Base-by-base conservation (phyloP, 805 yeast genomes). In the Candida orba region DNA sequence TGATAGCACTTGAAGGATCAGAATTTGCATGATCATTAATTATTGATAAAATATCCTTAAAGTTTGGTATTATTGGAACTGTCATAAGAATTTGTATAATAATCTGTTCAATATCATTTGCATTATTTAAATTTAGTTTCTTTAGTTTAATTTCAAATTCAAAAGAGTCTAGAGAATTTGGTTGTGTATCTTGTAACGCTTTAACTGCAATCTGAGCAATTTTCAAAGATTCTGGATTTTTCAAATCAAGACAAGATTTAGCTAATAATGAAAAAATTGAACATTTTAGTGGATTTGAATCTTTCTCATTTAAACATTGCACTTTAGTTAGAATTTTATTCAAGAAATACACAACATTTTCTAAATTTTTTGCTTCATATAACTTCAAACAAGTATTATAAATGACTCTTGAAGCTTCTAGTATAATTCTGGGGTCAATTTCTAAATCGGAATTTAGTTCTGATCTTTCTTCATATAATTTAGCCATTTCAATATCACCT, bases 31-130 rank as follows among this genome's bases (percentile, higher is more conserved):
- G 53, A 8, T 62, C 60, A 20, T 58, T 59, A 32, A 67, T 53
- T 9, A 59, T 52, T 1, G 59, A 54, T 2, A 60, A 35, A 1
- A 62, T 42, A 7, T 45, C 36, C 3, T 58, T 60, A 39, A 59
- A 53, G 35, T 57, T 52, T 8, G 48, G 10, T 1, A 40, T 39
- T 0, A 59, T 41, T 6, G 63, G 52, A 1, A 65, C 55, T 1
- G 65, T 51, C 46, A 60, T 56, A 0, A 69, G 51, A 65, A 67
- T 60, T 37, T 61, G 59, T 66, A 68, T 68, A 1, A 68, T 46
- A 2, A 54, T 47, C 18, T 62, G 64, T 42, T 64, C 65, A 24
- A 52, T 44, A 12, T 47, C 53, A 7, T 43, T 39, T 3, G 42
- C 22, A 4, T 45, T 36, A 1, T 43, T 29, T 4, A 48, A 43